Conservation (phyloP, 805 yeast genomes). For the Blastobotrys mokoenaii region DNA sequence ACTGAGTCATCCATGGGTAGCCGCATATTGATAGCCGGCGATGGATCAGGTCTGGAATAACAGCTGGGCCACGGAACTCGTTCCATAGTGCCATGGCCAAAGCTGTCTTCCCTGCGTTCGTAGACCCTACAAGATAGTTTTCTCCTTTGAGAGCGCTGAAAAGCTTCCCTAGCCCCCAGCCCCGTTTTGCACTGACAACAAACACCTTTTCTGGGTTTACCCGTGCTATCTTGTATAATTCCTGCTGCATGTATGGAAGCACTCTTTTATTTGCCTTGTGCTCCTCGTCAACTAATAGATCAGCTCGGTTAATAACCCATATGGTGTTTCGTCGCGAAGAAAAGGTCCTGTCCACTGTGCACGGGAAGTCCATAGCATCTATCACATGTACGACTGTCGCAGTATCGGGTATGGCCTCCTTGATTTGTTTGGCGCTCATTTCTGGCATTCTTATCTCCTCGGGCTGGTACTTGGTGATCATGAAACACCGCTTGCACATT, state of each 20-base stretch:
- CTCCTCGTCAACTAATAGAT: conserved; percentile 33
- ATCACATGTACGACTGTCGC: conserved; percentile 51
- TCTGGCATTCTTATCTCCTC: conserved; percentile 20
- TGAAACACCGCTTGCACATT: conserved; percentile 21
- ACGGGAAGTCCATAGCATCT: conserved; percentile 67
- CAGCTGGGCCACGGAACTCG: conserved; percentile 43
- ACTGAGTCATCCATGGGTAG: conserved; percentile 68
- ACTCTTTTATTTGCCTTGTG: conserved; percentile 17
- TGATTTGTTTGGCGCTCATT: conserved; percentile 17
- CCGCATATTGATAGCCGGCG: conserved; percentile 34
- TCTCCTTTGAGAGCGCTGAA: conserved; percentile 29
- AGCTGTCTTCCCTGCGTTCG: conserved; percentile 83
- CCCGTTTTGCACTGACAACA: conserved; percentile 41
- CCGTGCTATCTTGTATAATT: conserved; percentile 25
- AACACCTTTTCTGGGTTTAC: conserved; percentile 35
- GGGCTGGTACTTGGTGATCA: conserved; percentile 8
- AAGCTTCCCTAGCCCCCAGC: conserved; percentile 44
- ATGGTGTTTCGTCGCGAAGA: conserved; percentile 21
- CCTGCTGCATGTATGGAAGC: conserved; percentile 25
- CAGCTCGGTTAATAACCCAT: conserved; percentile 35
- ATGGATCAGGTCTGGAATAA: conserved; percentile 7
- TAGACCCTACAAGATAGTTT: conserved; percentile 61
- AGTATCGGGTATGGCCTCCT: conserved; percentile 32
- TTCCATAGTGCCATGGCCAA: conserved; percentile 63
- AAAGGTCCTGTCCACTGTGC: conserved; percentile 38